These are phyloP conservation scores for Keqinozyma sinolaborantium DNA, from an alignment of 1,139 yeast species.

Conservation along the genomic window DNA sequence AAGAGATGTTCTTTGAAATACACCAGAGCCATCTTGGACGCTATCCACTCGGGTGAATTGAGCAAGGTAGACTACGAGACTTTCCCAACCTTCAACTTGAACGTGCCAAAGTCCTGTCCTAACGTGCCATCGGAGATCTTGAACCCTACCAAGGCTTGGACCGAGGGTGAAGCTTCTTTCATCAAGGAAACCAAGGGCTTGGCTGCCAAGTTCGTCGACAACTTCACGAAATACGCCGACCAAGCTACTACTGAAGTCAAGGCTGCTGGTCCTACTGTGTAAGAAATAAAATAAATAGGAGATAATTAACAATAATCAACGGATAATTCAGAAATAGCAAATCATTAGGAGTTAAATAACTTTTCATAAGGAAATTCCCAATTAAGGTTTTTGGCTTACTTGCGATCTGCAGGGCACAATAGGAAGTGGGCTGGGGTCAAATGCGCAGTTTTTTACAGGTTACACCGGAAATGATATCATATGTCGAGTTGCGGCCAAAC, in stretches of 20 bases:
- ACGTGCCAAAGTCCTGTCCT: conserved; percentile 78
- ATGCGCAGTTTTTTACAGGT: no score
- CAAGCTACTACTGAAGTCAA: conserved; percentile 84
- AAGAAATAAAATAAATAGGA: no score
- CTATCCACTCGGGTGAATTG: conserved; percentile 90
- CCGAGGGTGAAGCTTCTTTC: conserved; percentile 67
- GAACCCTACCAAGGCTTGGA: conserved; percentile 88
- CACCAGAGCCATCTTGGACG: conserved; percentile 94
- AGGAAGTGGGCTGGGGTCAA: no score
- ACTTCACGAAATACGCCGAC: conserved; percentile 80
- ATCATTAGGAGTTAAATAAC: no score
- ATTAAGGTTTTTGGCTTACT: no score
- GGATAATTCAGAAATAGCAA: no score
- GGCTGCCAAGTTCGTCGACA: conserved; percentile 77
- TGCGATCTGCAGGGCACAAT: no score
- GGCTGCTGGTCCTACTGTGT: conserved; percentile 82
- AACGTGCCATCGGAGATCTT: conserved; percentile 82
- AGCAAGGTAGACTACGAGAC: conserved; percentile 76
- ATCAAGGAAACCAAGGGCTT: conserved; percentile 65
- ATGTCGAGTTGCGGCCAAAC: no score
- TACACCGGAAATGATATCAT: no score
- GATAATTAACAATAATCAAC: no score
- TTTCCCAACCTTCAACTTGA: conserved; percentile 84
- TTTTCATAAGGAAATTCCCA: no score
- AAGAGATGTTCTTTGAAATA: conserved; percentile 96